Evolutionary conservation across 1,139 yeast species (phyloP).

Genomic region (Suhomyces choctaworum): DNA sequence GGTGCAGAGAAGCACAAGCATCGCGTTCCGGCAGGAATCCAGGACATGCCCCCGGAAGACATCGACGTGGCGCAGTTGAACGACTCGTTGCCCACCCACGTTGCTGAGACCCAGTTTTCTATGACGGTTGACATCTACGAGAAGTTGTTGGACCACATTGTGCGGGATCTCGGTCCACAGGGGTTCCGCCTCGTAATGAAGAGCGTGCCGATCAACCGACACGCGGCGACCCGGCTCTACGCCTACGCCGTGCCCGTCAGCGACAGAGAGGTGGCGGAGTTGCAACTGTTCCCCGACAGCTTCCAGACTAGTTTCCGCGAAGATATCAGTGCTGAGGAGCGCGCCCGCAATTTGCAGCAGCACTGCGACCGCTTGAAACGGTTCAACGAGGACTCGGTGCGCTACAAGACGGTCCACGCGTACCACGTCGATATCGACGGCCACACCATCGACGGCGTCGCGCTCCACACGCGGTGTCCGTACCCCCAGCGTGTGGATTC

Average conservation of each 20-base stretch:
- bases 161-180: slow-evolving; percentile 28
- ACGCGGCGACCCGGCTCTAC: slow-evolving; percentile 19
- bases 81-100: slow-evolving; percentile 41
- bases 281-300: slow-evolving; percentile 25
- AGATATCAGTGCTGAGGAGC: slow-evolving; percentile 17
- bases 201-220: slow-evolving; percentile 16
- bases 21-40: slow-evolving; percentile 38
- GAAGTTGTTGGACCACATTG: slow-evolving; percentile 44
- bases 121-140: slow-evolving; percentile 61
- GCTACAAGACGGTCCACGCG: slow-evolving; percentile 9
- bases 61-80: slow-evolving; percentile 25
- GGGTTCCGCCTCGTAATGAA: slow-evolving; percentile 36
- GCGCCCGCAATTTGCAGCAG: slow-evolving; percentile 16
- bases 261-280: slow-evolving; percentile 22
- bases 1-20: slow-evolving; percentile 23
- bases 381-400: slow-evolving; percentile 16
- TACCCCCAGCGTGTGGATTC: slow-evolving; percentile 15
- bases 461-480: slow-evolving; percentile 8
- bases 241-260: slow-evolving; percentile 38
- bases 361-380: slow-evolving; percentile 20
- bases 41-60: slow-evolving; percentile 7
- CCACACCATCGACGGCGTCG: slow-evolving; percentile 16
- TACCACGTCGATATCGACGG: slow-evolving; percentile 15
- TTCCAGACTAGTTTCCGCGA: slow-evolving; percentile 26
- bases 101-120: slow-evolving; percentile 75